phyloP scores from a whole-genome alignment of 106 monocot genomes.

The Dioscorea dumetorum region DNA sequence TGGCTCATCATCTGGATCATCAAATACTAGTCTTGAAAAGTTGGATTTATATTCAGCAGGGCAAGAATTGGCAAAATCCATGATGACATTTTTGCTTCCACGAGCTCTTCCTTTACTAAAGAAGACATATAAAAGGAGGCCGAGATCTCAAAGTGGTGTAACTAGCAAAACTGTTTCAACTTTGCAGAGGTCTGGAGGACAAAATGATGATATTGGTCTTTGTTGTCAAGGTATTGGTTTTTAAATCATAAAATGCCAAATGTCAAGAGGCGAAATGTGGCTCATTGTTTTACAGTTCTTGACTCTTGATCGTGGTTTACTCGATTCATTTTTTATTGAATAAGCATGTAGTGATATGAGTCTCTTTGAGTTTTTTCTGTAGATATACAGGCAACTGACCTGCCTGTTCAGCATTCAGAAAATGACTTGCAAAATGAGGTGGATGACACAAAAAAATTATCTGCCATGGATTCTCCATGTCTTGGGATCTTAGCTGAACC shows the following conservation, averaged over 20 bases:
- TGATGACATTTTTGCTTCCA: conserved; percentile 92
- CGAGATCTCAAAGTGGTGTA: conserved; percentile 20
- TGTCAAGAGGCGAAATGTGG: neutral
- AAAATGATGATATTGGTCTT: conserved; percentile 8
- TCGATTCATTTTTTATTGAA: too few species aligned
- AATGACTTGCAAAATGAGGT: conserved; percentile 5
- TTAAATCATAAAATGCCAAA: neutral
- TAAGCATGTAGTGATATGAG: too few species aligned
- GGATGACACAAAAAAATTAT: neutral
- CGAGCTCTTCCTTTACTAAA: conserved; percentile 80
- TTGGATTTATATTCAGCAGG: conserved; percentile 36
- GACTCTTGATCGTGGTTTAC: too few species aligned
- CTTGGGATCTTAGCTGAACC: too few species aligned
- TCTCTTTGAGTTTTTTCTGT: neutral
- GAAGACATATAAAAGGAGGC: conserved; percentile 54
- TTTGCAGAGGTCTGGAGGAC: neutral
- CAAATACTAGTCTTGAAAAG: conserved; percentile 38
- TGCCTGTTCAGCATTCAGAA: conserved; percentile 11
- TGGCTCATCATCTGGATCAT: conserved; percentile 48
- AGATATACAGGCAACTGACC: conserved; percentile 24
- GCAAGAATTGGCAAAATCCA: conserved; percentile 64
- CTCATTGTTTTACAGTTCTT: neutral
- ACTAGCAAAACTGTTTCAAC: conserved; percentile 2
- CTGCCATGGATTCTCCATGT: too few species aligned
- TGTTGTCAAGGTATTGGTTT: conserved; percentile 20